Evolutionary conservation across 305 asterid genomes (phyloP).

Genomic region (Fraxinus ornus): DNA sequence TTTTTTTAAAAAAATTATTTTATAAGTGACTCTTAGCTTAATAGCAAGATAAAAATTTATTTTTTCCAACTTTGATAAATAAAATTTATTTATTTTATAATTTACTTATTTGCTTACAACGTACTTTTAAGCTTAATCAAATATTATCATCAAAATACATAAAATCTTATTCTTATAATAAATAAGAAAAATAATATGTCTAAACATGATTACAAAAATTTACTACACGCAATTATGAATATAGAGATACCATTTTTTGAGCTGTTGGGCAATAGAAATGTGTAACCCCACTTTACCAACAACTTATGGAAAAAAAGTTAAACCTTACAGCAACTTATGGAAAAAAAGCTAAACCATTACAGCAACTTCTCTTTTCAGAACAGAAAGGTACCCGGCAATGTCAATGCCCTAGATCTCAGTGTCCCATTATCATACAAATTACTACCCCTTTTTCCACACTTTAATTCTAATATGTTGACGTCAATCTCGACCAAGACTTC

Average conservation of each 20-base stretch:
- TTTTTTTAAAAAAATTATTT: no score
- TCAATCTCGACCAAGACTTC: conserved; percentile 16
- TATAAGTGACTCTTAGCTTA: not conserved
- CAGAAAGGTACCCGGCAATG: conserved; percentile 43
- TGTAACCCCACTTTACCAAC: conserved; percentile 48
- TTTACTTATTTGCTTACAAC: not conserved
- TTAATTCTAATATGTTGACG: conserved; percentile 21
- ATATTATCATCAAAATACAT: not conserved
- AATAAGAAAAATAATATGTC: no score
- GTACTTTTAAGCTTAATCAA: not conserved
- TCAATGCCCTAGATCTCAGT: conserved; percentile 56
- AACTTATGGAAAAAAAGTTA: conserved; percentile 35
- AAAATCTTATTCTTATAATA: no score
- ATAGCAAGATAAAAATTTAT: no score
- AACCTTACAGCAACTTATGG: conserved; percentile 25
- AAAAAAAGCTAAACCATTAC: conserved; percentile 37
- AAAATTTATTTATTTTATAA: no score
- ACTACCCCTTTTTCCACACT: conserved; percentile 25
- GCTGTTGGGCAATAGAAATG: conserved; percentile 38
- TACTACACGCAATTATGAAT: not conserved
- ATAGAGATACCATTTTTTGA: conserved; percentile 33
- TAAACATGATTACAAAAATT: not conserved
- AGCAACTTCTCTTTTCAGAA: conserved; percentile 36
- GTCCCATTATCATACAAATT: conserved; percentile 45
- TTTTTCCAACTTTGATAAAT: no score